These are phyloP conservation scores for Cardiosporidium cionae DNA, from an alignment of 169 alveolate species.

Conservation along the genomic window DNA sequence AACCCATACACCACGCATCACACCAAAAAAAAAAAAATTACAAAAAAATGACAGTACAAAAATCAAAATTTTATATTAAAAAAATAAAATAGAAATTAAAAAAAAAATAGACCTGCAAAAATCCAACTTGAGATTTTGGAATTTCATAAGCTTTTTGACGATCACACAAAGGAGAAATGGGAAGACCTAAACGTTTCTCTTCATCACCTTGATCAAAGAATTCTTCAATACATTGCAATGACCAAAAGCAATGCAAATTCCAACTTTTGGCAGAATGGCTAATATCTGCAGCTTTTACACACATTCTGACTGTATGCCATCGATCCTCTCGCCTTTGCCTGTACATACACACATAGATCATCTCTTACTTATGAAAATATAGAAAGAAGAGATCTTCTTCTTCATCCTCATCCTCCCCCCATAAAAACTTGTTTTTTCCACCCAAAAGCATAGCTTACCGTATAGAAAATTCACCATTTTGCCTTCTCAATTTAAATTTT, in stretches of 20 bases:
- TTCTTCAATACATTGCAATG: conserved; percentile 53
- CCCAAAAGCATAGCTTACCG: too few relatives aligned
- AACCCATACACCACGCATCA: too few relatives aligned
- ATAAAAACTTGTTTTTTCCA: too few relatives aligned
- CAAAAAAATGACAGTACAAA: too few relatives aligned
- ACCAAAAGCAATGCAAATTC: conserved; percentile 56
- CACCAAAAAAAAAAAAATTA: too few relatives aligned
- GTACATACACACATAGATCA: not conserved
- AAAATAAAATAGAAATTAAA: too few relatives aligned
- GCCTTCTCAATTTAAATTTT: conserved; percentile 52
- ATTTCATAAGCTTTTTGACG: conserved; percentile 76
- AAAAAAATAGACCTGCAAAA: conserved; percentile 46
- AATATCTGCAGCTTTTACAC: conserved; percentile 63
- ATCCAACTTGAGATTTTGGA: conserved; percentile 87
- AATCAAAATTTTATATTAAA: not conserved
- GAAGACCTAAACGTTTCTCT: conserved; percentile 77
- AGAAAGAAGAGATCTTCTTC: too few relatives aligned
- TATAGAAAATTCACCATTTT: conserved; percentile 16
- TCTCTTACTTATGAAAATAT: too few relatives aligned
- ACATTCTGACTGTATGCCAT: conserved; percentile 29
- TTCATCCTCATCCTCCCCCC: too few relatives aligned
- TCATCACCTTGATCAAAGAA: conserved; percentile 76
- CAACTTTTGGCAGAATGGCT: conserved; percentile 57
- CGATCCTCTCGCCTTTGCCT: conserved; percentile 15
- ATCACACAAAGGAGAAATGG: conserved; percentile 89